phyloP scores from a whole-genome alignment of 257 asterid genomes.

The Lavandula angustifolia region DNA sequence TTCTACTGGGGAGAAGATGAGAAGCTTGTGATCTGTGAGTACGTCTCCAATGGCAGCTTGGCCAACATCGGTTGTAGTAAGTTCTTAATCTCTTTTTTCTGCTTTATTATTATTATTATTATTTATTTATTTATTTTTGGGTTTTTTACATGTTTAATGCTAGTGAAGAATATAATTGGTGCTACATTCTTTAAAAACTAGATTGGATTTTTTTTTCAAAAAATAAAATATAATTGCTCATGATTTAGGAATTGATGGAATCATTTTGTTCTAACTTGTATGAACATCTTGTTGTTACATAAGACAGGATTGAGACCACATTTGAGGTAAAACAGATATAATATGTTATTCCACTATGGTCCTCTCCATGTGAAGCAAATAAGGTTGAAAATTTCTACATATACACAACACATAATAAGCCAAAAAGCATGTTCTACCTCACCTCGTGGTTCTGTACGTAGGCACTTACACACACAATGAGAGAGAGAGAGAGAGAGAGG shows the following conservation, averaged over 20 bases:
- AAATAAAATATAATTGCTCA: too few species aligned
- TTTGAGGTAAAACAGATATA: background rate
- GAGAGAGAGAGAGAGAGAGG: slow-evolving; percentile 27
- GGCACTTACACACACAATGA: background rate
- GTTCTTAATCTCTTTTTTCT: slow-evolving; percentile 28
- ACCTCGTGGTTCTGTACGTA: slow-evolving; percentile 16
- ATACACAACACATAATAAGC: slow-evolving; percentile 52
- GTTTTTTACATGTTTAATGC: background rate
- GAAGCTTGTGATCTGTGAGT: slow-evolving; percentile 82
- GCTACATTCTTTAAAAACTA: too few species aligned
- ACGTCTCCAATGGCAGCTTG: slow-evolving; percentile 81
- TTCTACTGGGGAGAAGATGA: slow-evolving; percentile 91
- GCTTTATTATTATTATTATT: too few species aligned
- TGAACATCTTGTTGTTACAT: too few species aligned
- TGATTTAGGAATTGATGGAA: background rate
- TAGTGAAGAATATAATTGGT: too few species aligned
- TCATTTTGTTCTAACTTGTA: background rate
- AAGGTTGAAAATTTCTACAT: slow-evolving; percentile 31
- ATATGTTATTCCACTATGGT: slow-evolving; percentile 25
- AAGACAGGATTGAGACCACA: slow-evolving; percentile 27
- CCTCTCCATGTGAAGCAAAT: slow-evolving; percentile 59
- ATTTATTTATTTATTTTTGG: too few species aligned
- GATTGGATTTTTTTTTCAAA: background rate
- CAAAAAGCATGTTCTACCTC: slow-evolving; percentile 63
- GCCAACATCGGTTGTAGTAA: slow-evolving; percentile 86